Percentiles rank a stretch among this genome's conserved stretches.
phyloP scores from a whole-genome alignment of 139 green algal genomes.

The Ettlia oleoabundans region DNA sequence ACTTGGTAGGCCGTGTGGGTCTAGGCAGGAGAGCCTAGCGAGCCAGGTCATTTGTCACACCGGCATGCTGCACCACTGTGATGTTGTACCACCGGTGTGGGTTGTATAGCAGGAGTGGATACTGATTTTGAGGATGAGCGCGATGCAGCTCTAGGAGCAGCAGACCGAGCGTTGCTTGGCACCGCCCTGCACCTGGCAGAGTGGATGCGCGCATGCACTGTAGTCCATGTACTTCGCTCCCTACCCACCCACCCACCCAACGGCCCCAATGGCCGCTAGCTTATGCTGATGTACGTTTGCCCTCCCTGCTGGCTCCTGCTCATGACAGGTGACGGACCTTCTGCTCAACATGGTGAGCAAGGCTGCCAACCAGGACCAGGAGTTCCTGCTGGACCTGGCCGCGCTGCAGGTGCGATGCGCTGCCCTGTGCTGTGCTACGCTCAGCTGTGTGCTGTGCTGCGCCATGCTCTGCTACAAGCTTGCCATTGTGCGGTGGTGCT shows the following conservation, averaged over 20 bases:
- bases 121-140: no score
- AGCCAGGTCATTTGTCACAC: no score
- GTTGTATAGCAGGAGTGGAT: no score
- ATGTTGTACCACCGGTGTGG: no score
- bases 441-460: background rate
- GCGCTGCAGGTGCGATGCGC: slow-evolving; percentile 16
- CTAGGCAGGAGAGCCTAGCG: no score
- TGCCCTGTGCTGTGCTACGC: background rate
- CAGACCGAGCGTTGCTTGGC: no score
- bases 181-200: background rate
- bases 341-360: slow-evolving; percentile 91
- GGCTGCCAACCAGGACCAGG: slow-evolving; percentile 68
- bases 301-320: no score
- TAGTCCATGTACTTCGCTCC: background rate
- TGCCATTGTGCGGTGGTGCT: no score
- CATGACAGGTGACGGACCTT: slow-evolving; percentile 95
- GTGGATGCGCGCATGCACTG: background rate
- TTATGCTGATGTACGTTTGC: no score
- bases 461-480: background rate
- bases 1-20: no score
- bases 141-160: no score
- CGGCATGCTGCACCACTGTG: no score
- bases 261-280: slow-evolving; percentile 63
- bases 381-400: slow-evolving; percentile 85
- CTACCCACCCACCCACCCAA: background rate